A percentile compares a stretch with the other conserved stretches of the same genome.
These are phyloP conservation scores for Scheffersomyces lignicola DNA, from an alignment of 1,139 yeast genomes.

Conservation along the genomic window DNA sequence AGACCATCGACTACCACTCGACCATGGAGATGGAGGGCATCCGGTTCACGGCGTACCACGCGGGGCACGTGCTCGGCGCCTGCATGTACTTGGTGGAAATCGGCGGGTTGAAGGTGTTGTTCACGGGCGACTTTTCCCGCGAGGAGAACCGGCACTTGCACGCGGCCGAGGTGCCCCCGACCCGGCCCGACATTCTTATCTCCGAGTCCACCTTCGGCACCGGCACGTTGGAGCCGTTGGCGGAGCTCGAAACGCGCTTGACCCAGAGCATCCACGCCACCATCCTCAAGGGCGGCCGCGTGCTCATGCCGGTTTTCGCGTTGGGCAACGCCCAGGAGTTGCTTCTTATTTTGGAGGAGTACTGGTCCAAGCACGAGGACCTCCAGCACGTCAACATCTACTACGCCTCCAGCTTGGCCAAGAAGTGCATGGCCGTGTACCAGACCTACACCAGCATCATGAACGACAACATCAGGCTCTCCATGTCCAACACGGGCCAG, in stretches of 20 bases:
- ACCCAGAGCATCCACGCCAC: conserved; percentile 85
- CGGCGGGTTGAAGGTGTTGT: conserved; percentile 84
- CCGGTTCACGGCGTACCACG: conserved; percentile 95
- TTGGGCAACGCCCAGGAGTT: conserved; percentile 96
- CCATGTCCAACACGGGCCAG: conserved; percentile 47
- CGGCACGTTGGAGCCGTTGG: conserved; percentile 90
- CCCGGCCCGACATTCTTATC: conserved; percentile 83
- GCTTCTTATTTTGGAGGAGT: conserved; percentile 84
- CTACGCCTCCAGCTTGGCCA: conserved; percentile 91
- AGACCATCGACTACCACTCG: conserved; percentile 93
- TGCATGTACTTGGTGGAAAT: conserved; percentile 96
- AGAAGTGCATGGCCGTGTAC: conserved; percentile 95
- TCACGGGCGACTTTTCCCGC: conserved; percentile 95
- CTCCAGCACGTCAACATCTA: conserved; percentile 79
- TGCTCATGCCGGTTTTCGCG: conserved; percentile 91
- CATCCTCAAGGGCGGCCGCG: conserved; percentile 85
- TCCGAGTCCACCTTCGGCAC: conserved; percentile 98
- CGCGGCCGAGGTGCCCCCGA: conserved; percentile 92
- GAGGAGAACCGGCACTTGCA: conserved; percentile 95
- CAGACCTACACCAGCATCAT: conserved; percentile 96
- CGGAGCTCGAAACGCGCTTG: conserved; percentile 78
- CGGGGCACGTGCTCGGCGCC: conserved; percentile 98
- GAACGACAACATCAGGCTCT: conserved; percentile 88
- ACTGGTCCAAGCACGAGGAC: conserved; percentile 86
- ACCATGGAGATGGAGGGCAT: conserved; percentile 93